Conservation (phyloP, 306 rosid genomes). For the Casuarina equisetifolia region DNA sequence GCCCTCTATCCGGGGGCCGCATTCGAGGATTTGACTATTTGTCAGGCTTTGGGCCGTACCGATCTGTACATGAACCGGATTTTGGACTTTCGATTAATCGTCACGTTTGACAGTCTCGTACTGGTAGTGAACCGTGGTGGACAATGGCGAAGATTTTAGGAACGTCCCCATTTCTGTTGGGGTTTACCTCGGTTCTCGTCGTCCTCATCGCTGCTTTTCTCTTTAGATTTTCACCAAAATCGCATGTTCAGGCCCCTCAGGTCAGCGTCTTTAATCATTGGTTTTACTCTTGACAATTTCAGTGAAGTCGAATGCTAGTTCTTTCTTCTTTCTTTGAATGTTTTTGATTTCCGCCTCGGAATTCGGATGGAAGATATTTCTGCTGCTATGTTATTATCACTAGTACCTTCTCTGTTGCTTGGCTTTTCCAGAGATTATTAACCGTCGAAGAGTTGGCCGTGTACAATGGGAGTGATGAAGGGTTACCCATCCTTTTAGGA, state of each 20-base stretch:
- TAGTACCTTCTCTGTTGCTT: constrained; percentile 17
- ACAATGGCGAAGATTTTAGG: constrained; percentile 42
- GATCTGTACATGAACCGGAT: no score
- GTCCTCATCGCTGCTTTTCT: constrained; percentile 43
- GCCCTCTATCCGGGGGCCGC: no score
- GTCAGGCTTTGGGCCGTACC: no score
- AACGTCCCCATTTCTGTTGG: constrained; percentile 39
- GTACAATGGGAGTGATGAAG: constrained; percentile 77
- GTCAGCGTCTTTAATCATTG: background rate
- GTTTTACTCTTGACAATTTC: background rate
- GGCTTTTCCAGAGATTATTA: constrained; percentile 61
- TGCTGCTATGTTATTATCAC: background rate
- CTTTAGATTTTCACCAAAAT: constrained; percentile 40
- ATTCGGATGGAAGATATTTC: background rate
- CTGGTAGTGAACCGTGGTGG: background rate
- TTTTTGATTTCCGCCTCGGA: background rate
- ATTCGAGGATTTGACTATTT: no score
- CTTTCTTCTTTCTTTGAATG: background rate
- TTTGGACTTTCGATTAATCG: no score
- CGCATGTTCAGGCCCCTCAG: constrained; percentile 2
- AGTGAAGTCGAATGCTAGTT: background rate
- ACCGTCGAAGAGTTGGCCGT: constrained; percentile 65
- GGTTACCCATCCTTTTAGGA: constrained; percentile 74
- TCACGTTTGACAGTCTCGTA: background rate
- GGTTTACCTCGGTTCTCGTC: constrained; percentile 46